phyloP scores from a whole-genome alignment of 257 asterid species.

The Primulina huaijiensis region DNA sequence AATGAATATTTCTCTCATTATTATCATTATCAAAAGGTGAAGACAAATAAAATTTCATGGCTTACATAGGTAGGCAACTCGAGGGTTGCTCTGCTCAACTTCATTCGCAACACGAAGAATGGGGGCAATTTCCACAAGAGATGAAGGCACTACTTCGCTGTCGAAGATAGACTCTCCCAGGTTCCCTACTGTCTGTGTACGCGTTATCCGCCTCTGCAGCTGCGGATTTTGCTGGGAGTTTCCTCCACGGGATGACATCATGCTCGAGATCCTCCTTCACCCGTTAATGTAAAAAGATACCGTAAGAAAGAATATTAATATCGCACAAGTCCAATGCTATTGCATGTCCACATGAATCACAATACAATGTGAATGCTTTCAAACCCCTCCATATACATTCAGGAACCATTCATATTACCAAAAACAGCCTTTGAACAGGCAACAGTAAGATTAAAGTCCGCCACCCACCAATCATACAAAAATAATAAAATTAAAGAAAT shows the following conservation, averaged over 20 bases:
- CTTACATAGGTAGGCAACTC: constrained; percentile 99
- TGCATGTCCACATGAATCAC: not conserved
- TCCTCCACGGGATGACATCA: constrained; percentile 74
- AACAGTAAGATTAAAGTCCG: not conserved
- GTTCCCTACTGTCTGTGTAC: constrained; percentile 95
- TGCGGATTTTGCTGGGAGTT: constrained; percentile 59
- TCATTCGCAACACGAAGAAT: constrained; percentile 99
- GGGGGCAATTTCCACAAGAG: constrained; percentile 94
- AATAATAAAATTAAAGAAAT: too few species aligned
- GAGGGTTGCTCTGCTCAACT: constrained; percentile 96
- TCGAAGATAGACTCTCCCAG: constrained; percentile 86
- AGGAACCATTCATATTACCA: not conserved
- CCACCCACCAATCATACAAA: not conserved
- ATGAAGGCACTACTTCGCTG: constrained; percentile 99
- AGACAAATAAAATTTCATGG: constrained; percentile 7
- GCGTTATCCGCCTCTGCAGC: constrained; percentile 80
- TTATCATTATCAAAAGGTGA: not conserved
- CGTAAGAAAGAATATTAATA: not conserved
- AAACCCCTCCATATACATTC: too few species aligned
- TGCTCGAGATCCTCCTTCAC: constrained; percentile 23
- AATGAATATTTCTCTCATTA: not conserved
- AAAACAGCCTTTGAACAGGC: not conserved
- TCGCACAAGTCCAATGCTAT: not conserved
- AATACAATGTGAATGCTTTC: too few species aligned
- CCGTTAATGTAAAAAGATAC: constrained; percentile 23